A percentile compares a stretch with the other conserved stretches of the same genome.
Conservation (phyloP, 257 asterid genomes). For the Solanum virginianum region DNA sequence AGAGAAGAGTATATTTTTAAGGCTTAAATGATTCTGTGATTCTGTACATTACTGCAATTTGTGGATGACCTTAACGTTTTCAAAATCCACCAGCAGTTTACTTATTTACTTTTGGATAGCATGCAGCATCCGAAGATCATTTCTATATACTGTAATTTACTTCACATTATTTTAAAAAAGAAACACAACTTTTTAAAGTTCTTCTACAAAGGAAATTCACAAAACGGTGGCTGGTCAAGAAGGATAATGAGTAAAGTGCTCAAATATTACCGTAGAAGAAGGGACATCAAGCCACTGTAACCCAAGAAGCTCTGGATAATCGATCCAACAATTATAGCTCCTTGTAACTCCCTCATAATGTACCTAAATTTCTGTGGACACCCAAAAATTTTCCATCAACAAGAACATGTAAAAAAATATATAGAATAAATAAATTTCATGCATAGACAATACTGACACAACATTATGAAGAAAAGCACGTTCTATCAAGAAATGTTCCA, state of each 20-base stretch:
- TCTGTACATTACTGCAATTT: not conserved
- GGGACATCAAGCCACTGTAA: slow-evolving; percentile 87
- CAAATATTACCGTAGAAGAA: slow-evolving; percentile 54
- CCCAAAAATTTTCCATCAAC: not conserved
- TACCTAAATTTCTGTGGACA: slow-evolving; percentile 69
- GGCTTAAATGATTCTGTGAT: not conserved
- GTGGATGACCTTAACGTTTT: not conserved
- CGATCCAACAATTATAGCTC: slow-evolving; percentile 87
- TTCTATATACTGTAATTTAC: not conserved
- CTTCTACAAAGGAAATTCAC: not conserved
- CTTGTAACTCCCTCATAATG: slow-evolving; percentile 93
- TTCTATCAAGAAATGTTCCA: not conserved
- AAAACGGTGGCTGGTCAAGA: not conserved
- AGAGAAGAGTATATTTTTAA: not conserved
- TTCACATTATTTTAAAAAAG: not conserved
- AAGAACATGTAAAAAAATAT: not conserved
- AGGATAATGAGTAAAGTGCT: not conserved
- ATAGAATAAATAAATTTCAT: not conserved
- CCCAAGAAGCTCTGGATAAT: slow-evolving; percentile 79
- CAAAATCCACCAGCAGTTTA: not conserved
- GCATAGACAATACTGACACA: not conserved
- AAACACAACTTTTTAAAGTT: not conserved
- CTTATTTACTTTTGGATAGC: not conserved
- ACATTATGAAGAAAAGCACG: not conserved
- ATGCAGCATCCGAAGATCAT: not conserved